These are phyloP conservation scores for Cardiospermum halicacabum DNA, from an alignment of 345 rosid species.

Conservation along the genomic window DNA sequence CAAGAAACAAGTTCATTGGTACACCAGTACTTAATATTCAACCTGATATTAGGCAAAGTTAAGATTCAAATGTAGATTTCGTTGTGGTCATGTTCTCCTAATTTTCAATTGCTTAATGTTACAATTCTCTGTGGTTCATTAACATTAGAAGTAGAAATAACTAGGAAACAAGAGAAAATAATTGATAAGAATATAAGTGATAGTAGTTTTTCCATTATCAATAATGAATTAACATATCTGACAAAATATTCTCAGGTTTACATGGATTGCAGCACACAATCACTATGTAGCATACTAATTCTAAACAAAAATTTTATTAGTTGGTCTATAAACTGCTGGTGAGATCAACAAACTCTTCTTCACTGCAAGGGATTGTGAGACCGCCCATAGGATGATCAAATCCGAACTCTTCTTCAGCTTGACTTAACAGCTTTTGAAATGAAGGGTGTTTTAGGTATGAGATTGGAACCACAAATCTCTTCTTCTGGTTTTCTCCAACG, in stretches of 20 bases:
- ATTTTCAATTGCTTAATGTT: too few relatives aligned
- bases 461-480: constrained; percentile 35
- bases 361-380: constrained; percentile 43
- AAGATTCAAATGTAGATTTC: too few relatives aligned
- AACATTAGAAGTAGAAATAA: too few relatives aligned
- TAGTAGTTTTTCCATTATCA: neutral
- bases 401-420: constrained; percentile 38
- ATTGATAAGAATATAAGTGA: neutral
- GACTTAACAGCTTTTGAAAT: constrained; percentile 35
- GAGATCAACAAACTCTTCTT: constrained; percentile 33
- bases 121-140: too few relatives aligned
- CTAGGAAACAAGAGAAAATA: neutral
- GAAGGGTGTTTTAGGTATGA: constrained; percentile 41
- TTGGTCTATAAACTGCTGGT: constrained; percentile 2
- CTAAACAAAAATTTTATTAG: neutral
- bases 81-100: too few relatives aligned
- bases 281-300: neutral
- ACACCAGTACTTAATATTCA: neutral
- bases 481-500: constrained; percentile 35
- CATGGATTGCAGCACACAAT: neutral
- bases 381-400: constrained; percentile 48
- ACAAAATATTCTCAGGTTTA: neutral
- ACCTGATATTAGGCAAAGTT: neutral
- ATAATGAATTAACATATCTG: neutral
- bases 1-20: neutral